Conservation (phyloP, 306 rosid species). For the Vicia villosa region DNA sequence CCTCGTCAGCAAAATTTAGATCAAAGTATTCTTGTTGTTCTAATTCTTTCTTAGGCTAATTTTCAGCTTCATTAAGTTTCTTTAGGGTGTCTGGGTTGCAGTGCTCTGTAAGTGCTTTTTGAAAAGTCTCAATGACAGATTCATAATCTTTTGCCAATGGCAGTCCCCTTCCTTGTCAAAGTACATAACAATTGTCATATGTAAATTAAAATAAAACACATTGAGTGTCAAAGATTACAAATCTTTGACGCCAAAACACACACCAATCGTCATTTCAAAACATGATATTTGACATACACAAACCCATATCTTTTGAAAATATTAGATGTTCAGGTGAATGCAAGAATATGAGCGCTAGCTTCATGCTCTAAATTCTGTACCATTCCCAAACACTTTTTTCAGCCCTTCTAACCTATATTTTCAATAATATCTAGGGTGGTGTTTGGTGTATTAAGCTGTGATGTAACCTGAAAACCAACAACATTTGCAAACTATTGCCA, state of each 20-base stretch:
- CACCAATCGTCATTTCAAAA: too few species aligned
- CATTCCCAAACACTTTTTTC: constrained; percentile 24
- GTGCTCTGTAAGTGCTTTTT: constrained; percentile 97
- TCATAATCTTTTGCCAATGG: constrained; percentile 82
- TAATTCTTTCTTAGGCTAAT: constrained; percentile 79
- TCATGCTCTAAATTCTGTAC: constrained; percentile 32
- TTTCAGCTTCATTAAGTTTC: constrained; percentile 83
- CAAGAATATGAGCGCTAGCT: too few species aligned
- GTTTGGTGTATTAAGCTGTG: constrained; percentile 73
- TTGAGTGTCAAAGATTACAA: too few species aligned
- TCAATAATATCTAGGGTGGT: constrained; percentile 44
- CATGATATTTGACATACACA: too few species aligned
- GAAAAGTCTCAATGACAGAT: constrained; percentile 78
- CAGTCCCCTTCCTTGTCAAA: constrained; percentile 93
- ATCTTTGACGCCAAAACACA: too few species aligned
- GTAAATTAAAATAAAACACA: constrained; percentile 25
- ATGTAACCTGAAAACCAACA: constrained; percentile 94
- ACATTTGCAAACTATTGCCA: constrained; percentile 95
- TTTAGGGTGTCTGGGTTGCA: constrained; percentile 92
- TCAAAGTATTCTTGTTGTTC: constrained; percentile 88
- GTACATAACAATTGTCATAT: constrained; percentile 42
- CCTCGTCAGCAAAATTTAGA: constrained; percentile 84
- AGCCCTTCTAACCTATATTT: constrained; percentile 58
- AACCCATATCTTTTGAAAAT: too few species aligned
- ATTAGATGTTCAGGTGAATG: too few species aligned